Conservation (phyloP, 306 rosid genomes). For the Vicia sativa region DNA sequence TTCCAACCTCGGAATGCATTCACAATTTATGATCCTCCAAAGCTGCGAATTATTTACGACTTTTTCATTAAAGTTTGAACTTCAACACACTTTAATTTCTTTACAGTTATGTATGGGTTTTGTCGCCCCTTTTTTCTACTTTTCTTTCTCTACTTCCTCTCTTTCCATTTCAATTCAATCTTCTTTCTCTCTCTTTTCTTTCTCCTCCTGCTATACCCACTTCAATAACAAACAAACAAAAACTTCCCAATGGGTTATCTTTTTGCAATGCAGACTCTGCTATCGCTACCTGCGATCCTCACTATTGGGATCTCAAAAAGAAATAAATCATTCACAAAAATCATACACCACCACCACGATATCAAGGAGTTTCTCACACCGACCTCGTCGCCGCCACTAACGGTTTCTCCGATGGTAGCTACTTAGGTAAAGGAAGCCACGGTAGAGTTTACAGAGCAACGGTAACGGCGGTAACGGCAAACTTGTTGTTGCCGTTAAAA, state of each 20-base stretch:
- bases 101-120: slow-evolving; percentile 51
- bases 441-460: slow-evolving; percentile 76
- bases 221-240: background rate
- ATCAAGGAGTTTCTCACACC: slow-evolving; percentile 52
- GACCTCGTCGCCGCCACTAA: slow-evolving; percentile 64
- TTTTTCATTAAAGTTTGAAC: slow-evolving; percentile 37
- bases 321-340: background rate
- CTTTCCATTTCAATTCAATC: slow-evolving; percentile 6
- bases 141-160: background rate
- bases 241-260: slow-evolving; percentile 72
- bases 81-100: slow-evolving; percentile 23
- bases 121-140: slow-evolving; percentile 38
- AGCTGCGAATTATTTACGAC: slow-evolving; percentile 51
- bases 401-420: slow-evolving; percentile 63
- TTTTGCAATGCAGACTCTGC: slow-evolving; percentile 81
- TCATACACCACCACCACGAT: background rate
- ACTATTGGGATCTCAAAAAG: slow-evolving; percentile 47
- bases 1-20: slow-evolving; percentile 21
- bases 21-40: slow-evolving; percentile 35
- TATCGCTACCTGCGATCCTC: slow-evolving; percentile 46
- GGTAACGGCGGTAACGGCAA: too few relatives aligned
- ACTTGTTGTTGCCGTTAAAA: slow-evolving; percentile 78
- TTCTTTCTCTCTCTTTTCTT: background rate
- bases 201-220: background rate
- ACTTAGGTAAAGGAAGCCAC: slow-evolving; percentile 87